Conservation (phyloP, 2,329 filamentous ascomycete genomes). For the Chaetomiaceae sp. region DNA sequence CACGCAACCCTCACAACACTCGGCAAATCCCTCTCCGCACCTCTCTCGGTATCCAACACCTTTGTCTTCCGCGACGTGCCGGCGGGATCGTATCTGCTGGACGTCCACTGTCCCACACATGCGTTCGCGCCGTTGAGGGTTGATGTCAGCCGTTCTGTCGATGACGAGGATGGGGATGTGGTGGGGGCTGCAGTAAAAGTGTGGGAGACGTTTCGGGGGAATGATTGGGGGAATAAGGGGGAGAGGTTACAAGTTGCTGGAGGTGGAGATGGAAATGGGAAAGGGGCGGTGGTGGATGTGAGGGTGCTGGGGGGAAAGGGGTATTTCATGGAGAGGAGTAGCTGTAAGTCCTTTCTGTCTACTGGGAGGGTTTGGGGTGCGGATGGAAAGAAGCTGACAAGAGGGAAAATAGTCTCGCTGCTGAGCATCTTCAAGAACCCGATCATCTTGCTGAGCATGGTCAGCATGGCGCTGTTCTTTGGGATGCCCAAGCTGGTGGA, state of each 20-base stretch:
- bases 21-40: slow-evolving; percentile 44
- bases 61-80: slow-evolving; percentile 73
- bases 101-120: slow-evolving; percentile 70
- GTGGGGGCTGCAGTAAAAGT: slow-evolving; percentile 53
- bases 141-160: slow-evolving; percentile 50
- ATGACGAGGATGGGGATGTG: slow-evolving; percentile 19
- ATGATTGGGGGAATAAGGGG: slow-evolving; percentile 85
- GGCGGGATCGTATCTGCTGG: slow-evolving; percentile 72
- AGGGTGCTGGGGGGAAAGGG: slow-evolving; percentile 60
- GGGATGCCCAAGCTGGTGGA: slow-evolving; percentile 95
- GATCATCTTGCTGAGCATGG: slow-evolving; percentile 89
- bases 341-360: slow-evolving; percentile 54
- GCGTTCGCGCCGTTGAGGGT: slow-evolving; percentile 76
- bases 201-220: slow-evolving; percentile 84
- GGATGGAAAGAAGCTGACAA: no score
- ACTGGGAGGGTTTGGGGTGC: no score
- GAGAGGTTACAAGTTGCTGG: slow-evolving; percentile 48
- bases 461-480: slow-evolving; percentile 77
- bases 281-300: slow-evolving; percentile 53
- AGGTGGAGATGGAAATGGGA: slow-evolving; percentile 30
- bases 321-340: slow-evolving; percentile 71
- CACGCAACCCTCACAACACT: slow-evolving; percentile 56
- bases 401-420: slow-evolving; percentile 58
- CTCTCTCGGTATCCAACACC: slow-evolving; percentile 62
- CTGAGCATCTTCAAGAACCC: slow-evolving; percentile 83